phyloP scores from a whole-genome alignment of 257 asterid species.

The Gentiana macrophylla region DNA sequence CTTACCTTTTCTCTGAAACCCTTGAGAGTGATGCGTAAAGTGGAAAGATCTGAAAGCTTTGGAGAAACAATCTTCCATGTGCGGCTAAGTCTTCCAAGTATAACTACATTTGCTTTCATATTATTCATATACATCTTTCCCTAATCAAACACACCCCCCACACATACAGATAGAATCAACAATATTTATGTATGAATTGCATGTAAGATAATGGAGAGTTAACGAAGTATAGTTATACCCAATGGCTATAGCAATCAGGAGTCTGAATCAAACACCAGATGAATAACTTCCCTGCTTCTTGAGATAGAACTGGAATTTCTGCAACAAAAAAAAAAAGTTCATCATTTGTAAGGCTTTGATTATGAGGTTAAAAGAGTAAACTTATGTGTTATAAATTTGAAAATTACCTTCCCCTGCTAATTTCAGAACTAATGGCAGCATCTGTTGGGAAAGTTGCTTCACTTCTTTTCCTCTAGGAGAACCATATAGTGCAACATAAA shows the following conservation, averaged over 20 bases:
- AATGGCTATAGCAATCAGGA: constrained; percentile 67
- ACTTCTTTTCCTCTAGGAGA: constrained; percentile 79
- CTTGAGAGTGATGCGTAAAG: constrained; percentile 41
- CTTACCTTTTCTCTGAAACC: constrained; percentile 58
- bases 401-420: constrained; percentile 59
- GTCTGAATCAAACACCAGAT: constrained; percentile 74
- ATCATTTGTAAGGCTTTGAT: background rate
- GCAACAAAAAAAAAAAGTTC: constrained; percentile 8
- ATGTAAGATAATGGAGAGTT: too few species aligned
- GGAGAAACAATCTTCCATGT: constrained; percentile 47
- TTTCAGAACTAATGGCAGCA: constrained; percentile 40
- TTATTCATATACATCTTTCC: constrained; percentile 49
- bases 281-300: constrained; percentile 58
- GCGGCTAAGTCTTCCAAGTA: constrained; percentile 46
- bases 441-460: constrained; percentile 66
- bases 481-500: constrained; percentile 84
- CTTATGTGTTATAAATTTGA: background rate
- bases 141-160: constrained; percentile 21
- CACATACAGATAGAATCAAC: constrained; percentile 9
- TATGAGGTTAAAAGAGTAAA: too few species aligned
- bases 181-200: background rate
- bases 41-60: constrained; percentile 48
- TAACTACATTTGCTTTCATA: constrained; percentile 49
- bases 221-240: constrained; percentile 42
- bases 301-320: constrained; percentile 63